Evolutionary conservation across 2,329 filamentous ascomycete species (phyloP).

Genomic region (Aspergillus uvarum): DNA sequence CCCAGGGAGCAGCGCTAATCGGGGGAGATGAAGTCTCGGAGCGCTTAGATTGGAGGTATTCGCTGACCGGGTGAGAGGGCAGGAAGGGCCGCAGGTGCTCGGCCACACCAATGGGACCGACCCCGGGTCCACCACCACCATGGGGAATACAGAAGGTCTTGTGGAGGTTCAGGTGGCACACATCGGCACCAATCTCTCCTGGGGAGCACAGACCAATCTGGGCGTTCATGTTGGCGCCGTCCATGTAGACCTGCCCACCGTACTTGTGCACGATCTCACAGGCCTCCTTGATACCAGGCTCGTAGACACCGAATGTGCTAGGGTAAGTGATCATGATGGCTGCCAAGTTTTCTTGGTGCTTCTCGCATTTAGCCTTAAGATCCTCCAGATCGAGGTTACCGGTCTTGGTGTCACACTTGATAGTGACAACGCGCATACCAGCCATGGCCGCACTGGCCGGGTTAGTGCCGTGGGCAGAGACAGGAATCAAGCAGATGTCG

Average conservation of each 20-base stretch:
- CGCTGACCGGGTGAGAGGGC: conserved; percentile 66
- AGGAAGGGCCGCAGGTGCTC: conserved; percentile 74
- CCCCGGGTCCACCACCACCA: conserved; percentile 88
- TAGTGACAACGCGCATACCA: conserved; percentile 86
- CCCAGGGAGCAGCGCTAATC: conserved; percentile 79
- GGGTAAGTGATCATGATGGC: conserved; percentile 98
- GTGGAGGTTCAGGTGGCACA: conserved; percentile 95
- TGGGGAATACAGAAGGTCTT: conserved; percentile 99
- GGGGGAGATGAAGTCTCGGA: conserved; percentile 56
- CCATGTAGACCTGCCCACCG: conserved; percentile 97
- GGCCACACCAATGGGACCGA: conserved; percentile 91
- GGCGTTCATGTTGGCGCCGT: conserved; percentile 97
- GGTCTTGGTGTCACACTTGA: conserved; percentile 85
- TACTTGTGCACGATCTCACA: conserved; percentile 82
- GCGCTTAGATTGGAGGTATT: conserved; percentile 44
- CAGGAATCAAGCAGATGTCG: conserved; percentile 90
- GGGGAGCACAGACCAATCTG: conserved; percentile 95
- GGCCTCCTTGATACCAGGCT: conserved; percentile 81
- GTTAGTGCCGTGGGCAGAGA: conserved; percentile 94
- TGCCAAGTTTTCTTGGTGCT: conserved; percentile 79
- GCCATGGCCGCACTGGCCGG: conserved; percentile 94
- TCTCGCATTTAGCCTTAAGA: conserved; percentile 82
- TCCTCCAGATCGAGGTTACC: conserved; percentile 88
- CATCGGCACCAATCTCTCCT: conserved; percentile 91
- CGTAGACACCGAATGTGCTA: conserved; percentile 91